Percentiles rank a stretch among this genome's conserved stretches.
These are phyloP conservation scores for Lophiotrema nucula DNA, from an alignment of 495 filamentous ascomycete genomes.

Conservation along the genomic window DNA sequence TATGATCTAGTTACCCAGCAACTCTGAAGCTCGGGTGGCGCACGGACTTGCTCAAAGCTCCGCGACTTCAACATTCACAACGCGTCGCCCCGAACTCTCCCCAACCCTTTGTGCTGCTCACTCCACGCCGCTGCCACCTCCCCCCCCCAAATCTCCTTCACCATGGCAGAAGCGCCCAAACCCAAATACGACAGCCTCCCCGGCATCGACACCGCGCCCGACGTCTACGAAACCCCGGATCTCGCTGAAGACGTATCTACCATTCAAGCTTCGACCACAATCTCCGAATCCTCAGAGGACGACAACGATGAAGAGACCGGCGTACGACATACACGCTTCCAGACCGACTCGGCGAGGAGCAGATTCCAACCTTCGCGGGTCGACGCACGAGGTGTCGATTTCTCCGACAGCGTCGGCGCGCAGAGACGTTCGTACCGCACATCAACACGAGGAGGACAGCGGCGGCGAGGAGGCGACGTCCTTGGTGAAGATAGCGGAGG, in stretches of 20 bases:
- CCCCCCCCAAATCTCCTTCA: background rate
- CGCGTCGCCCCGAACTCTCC: too few relatives aligned
- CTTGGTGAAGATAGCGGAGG: conserved; percentile 60
- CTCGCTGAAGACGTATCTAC: conserved; percentile 86
- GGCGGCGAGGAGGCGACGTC: conserved; percentile 58
- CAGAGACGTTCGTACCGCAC: conserved; percentile 81
- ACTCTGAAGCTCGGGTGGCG: too few relatives aligned
- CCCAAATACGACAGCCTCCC: conserved; percentile 29
- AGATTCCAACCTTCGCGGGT: conserved; percentile 73
- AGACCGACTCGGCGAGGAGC: conserved; percentile 73
- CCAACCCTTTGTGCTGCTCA: background rate
- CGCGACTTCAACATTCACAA: too few relatives aligned
- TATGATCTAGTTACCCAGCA: too few relatives aligned
- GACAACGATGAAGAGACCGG: conserved; percentile 48
- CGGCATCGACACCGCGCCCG: conserved; percentile 78
- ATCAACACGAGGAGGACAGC: conserved; percentile 50
- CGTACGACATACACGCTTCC: conserved; percentile 71
- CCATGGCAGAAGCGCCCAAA: conserved; percentile 21
- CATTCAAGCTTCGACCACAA: conserved; percentile 60
- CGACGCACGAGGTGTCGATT: conserved; percentile 72
- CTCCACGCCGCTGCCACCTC: background rate
- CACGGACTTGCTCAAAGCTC: too few relatives aligned
- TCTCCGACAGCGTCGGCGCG: conserved; percentile 74
- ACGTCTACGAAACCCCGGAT: conserved; percentile 94
- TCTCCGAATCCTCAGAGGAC: conserved; percentile 53